These are phyloP conservation scores for Biscutella laevigata DNA, from an alignment of 441 rosid species.

Conservation along the genomic window DNA sequence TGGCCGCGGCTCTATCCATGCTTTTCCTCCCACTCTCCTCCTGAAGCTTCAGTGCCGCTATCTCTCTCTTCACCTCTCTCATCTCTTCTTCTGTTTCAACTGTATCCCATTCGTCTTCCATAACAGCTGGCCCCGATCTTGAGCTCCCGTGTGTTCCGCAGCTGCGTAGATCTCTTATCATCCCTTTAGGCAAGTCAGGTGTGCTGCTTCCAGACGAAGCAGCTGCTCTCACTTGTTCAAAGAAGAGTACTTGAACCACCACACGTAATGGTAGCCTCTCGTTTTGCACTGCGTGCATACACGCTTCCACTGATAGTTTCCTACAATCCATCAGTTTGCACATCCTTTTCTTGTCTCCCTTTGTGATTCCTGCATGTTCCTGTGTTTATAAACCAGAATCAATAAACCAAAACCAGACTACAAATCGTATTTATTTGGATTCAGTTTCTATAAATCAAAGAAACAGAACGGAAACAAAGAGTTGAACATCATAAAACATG, in stretches of 20 bases:
- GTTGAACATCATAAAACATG: background rate
- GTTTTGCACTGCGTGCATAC: slow-evolving; percentile 81
- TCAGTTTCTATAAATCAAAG: background rate
- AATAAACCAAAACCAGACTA: background rate
- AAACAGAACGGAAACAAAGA: background rate
- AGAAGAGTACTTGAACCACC: slow-evolving; percentile 79
- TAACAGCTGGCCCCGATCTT: slow-evolving; percentile 48
- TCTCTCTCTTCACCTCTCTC: slow-evolving; percentile 52
- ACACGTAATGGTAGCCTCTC: slow-evolving; percentile 78
- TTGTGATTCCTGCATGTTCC: slow-evolving; percentile 66
- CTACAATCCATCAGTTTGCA: slow-evolving; percentile 86
- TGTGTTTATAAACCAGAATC: slow-evolving; percentile 13
- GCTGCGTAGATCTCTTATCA: slow-evolving; percentile 44
- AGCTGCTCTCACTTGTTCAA: slow-evolving; percentile 62
- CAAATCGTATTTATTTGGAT: background rate
- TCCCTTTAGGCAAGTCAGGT: slow-evolving; percentile 46
- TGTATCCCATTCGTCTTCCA: slow-evolving; percentile 76
- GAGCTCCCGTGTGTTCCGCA: slow-evolving; percentile 55
- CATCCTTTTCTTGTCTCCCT: slow-evolving; percentile 67
- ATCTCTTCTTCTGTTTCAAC: slow-evolving; percentile 63
- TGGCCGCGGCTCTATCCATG: slow-evolving; percentile 30
- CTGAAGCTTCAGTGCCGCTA: slow-evolving; percentile 47
- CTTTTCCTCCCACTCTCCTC: slow-evolving; percentile 34
- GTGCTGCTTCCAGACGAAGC: slow-evolving; percentile 76
- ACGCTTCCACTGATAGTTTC: slow-evolving; percentile 74